Conservation (phyloP, 192 early-diverging fungal species). For the Gryganskiella cystojenkinii region DNA sequence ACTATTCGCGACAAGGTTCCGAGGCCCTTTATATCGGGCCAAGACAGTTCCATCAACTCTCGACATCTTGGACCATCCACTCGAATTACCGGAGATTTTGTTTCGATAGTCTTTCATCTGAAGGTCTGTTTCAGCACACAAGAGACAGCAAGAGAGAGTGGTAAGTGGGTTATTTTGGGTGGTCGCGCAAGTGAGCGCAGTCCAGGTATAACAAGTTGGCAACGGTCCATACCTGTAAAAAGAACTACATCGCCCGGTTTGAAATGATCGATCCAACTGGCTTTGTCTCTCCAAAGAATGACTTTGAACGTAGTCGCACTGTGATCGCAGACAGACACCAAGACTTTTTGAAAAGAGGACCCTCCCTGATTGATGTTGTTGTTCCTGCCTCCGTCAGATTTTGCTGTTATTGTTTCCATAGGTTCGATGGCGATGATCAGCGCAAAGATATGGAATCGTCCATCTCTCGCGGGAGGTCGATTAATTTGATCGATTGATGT, state of each 20-base stretch:
- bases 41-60: constrained; percentile 14
- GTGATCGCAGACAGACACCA: constrained; percentile 7
- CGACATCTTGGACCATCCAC: constrained; percentile 6
- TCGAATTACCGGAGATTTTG: constrained; percentile 11
- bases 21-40: background rate
- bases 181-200: too few relatives aligned
- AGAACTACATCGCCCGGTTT: constrained; percentile 18
- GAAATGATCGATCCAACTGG: constrained; percentile 9
- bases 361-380: background rate
- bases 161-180: background rate
- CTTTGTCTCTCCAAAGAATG: constrained; percentile 14
- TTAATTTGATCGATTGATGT: constrained; percentile 19
- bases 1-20: too few relatives aligned
- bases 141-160: background rate
- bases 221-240: constrained; percentile 7
- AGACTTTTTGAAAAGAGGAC: background rate
- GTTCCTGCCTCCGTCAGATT: background rate
- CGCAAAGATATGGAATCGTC: constrained; percentile 15
- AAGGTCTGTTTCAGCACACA: background rate
- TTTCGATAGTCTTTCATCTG: constrained; percentile 10
- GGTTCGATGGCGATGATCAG: constrained; percentile 13
- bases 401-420: constrained; percentile 7
- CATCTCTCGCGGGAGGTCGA: constrained; percentile 10
- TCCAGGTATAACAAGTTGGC: too few relatives aligned
- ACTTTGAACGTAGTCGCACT: constrained; percentile 25